Base-by-base conservation (phyloP, 2,329 filamentous ascomycete genomes). In the Colletotrichum spinosum region DNA sequence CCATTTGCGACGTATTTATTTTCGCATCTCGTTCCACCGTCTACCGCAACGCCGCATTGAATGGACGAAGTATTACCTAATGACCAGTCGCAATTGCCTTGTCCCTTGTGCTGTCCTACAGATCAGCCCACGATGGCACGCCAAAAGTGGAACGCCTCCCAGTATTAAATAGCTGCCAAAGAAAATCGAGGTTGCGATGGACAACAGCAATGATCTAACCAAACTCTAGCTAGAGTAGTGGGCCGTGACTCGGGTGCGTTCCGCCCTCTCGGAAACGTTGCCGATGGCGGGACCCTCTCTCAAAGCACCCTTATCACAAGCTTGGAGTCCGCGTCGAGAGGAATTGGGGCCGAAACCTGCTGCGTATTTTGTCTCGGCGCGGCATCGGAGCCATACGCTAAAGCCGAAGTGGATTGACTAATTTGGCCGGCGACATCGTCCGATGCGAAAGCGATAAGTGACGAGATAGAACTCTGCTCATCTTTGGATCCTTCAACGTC, bases 301-400 rank as follows among this genome's bases (percentile, higher is more conserved):
- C 15, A 56, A 38, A 12, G 10, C 38, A 3, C 9, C 12, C 41
- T 8, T 17, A 58, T 58, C 55, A 35, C 17, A 58, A 50, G 46
- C 45, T 15, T 44, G 15, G 25, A 4, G 6, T 12, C n/a, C 10
- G n/a, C 8, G 9, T 15, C 13, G 34, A 55, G 42, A 15, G 25
- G n/a, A 25, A 38, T 37, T 37, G 6, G 11, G 39, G 52, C 51
- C 51, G 51, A 54, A 39, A 41, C 37, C 15, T 55, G 10, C 48
- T 34, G 50, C 25, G 50, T 6, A 37, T 44, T 13, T 54, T 4
- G 38, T 50, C 54, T 56, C 55, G 55, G 55, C 55, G 46, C 46
- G 38, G 55, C 55, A 58, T 58, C 55, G 46, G 46, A 44, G 55
- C 39, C 46, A 51, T 51, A 17, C 55, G 46, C 55, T 51, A 58